Evolutionary conservation across 1,139 yeast species (phyloP).

Genomic region (Candida tetrigidarum): DNA sequence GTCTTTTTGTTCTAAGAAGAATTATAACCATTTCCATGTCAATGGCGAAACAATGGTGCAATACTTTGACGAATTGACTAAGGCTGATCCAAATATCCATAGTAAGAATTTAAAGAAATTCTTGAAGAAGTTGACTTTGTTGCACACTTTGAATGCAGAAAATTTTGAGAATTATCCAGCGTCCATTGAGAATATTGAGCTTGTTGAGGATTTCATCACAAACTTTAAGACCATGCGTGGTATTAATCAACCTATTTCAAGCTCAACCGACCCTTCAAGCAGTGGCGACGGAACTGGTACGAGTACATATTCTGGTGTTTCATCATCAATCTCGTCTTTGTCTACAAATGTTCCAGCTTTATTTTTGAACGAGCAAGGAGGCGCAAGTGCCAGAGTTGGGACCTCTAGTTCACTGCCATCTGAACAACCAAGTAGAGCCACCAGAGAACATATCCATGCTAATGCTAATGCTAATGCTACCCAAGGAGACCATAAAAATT

Average conservation of each 20-base stretch:
- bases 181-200: conserved; percentile 13
- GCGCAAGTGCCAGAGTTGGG: neutral
- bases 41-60: conserved; percentile 15
- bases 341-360: conserved; percentile 10
- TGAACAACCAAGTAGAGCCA: conserved; percentile 30
- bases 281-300: conserved; percentile 11
- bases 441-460: neutral
- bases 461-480: too few species aligned
- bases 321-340: conserved; percentile 10
- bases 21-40: conserved; percentile 16
- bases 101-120: conserved; percentile 25
- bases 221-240: neutral
- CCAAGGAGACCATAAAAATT: too few species aligned
- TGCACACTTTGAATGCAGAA: conserved; percentile 21
- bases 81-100: conserved; percentile 14
- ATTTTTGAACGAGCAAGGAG: conserved; percentile 4
- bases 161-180: conserved; percentile 8
- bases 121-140: conserved; percentile 37
- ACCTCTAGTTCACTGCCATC: conserved; percentile 20
- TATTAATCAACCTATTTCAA: neutral
- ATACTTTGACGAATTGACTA: conserved; percentile 15
- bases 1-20: conserved; percentile 15
- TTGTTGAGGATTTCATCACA: conserved; percentile 15
- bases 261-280: conserved; percentile 6
- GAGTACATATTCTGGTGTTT: conserved; percentile 10